Evolutionary conservation across 179 eudicot genomes (phyloP).

Genomic region (Nepenthes alata): DNA sequence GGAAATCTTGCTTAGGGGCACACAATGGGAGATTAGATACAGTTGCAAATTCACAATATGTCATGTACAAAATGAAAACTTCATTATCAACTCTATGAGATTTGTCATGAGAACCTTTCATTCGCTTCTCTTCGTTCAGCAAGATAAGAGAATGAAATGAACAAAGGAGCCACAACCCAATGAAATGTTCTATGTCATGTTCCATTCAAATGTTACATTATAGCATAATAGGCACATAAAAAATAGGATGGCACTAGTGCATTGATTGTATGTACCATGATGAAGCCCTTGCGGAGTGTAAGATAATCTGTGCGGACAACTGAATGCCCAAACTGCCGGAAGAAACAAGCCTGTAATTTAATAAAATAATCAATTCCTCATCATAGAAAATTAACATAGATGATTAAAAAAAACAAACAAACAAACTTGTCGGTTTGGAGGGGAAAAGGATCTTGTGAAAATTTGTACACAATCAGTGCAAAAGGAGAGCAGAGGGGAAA

Average conservation of each 20-base stretch:
- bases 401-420: background rate
- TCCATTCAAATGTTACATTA: background rate
- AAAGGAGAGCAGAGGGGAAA: background rate
- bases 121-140: no score
- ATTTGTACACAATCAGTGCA: no score
- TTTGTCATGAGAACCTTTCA: no score
- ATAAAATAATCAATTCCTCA: conserved; percentile 6
- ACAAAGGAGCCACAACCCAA: background rate
- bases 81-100: no score
- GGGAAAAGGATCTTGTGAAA: no score
- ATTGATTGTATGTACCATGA: conserved; percentile 34
- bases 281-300: conserved; percentile 87
- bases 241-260: no score
- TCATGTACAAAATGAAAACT: no score
- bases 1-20: no score
- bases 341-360: conserved; percentile 66
- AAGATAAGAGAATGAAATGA: background rate
- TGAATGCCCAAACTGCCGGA: conserved; percentile 82
- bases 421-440: no score
- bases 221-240: background rate
- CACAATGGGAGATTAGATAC: no score
- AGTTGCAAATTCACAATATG: no score
- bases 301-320: conserved; percentile 90
- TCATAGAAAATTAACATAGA: background rate
- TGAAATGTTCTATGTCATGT: background rate